phyloP scores from a whole-genome alignment of 495 filamentous ascomycete species.

The Penicillium nucicola region DNA sequence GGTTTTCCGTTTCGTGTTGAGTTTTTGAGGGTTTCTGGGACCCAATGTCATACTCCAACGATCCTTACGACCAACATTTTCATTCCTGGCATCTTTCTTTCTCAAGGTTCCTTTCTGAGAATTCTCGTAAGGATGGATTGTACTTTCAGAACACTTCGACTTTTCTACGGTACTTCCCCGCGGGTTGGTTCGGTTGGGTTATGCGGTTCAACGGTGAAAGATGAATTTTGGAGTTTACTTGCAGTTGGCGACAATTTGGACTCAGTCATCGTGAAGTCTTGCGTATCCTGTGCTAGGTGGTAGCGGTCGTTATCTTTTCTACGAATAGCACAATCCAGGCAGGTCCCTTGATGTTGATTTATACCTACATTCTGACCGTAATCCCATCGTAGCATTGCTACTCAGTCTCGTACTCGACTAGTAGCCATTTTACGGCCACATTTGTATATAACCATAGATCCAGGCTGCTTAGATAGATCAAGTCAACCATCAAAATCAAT shows the following conservation, averaged over 20 bases:
- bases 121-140: neutral
- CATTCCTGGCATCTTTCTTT: slow-evolving; percentile 37
- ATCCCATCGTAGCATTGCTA: no score
- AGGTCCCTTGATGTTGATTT: slow-evolving; percentile 11
- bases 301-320: slow-evolving; percentile 9
- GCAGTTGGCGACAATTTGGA: neutral
- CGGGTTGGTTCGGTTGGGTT: neutral
- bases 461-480: no score
- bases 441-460: no score
- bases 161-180: neutral
- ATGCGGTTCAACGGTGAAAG: neutral
- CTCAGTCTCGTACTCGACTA: no score
- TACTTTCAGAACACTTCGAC: neutral
- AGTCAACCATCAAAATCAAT: no score
- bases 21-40: slow-evolving; percentile 20
- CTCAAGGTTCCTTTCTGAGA: slow-evolving; percentile 3
- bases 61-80: slow-evolving; percentile 44
- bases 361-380: no score
- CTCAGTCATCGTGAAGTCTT: neutral
- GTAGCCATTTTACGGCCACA: no score
- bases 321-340: slow-evolving; percentile 23
- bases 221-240: neutral
- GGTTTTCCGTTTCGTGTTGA: slow-evolving; percentile 8
- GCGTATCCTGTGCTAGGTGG: neutral
- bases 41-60: slow-evolving; percentile 38